Evolutionary conservation across 805 yeast genomes (phyloP), one percentile per base, ranked within the genome.

Genomic region (Teunomyces barrocoloradensis): DNA sequence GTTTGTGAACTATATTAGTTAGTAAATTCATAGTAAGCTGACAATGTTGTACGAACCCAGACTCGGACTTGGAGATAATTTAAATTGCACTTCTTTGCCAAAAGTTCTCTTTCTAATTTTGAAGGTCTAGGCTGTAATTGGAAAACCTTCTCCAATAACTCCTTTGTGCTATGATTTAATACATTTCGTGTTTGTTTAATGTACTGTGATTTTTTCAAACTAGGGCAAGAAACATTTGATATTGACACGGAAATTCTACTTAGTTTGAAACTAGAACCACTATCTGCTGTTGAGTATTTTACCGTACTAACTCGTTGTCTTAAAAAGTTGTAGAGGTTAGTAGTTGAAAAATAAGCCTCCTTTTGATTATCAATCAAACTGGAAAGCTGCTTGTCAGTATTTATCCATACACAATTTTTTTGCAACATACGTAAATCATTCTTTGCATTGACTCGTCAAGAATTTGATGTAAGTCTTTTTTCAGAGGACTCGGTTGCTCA

Each of bases 41-140:
- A 7, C 9, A 6, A 42, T 7, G 17, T 27, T n/a, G n/a, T 32
- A 61, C 66, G 33, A 57, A 63, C 67, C 72, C 72, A 66, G 2
- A 64, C 66, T 6, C 71, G 53, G 2, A 67, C 68, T 49, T 66
- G 70, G 3, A 57, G 44, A 1, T 61, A 56, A 1, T 63, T 53
- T 6, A 65, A 42, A 1, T 59, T 60, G 43, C 64, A 60, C 41
- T 54, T 58, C 18, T 59, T 55, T 1, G 69, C 68, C 17, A 67
- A 59, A 4, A 57, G 29, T 20, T 55, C 53, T 20, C 69, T 51
- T 21, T 66, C 70, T 23, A 46, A 46, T 17, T 61, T 56, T 36
- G 60, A 64, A 0, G 71, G 70, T 10, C 57, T 45, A 6, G 60
- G 53, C 20, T 58, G 58, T 1, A 43, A 38, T 32, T 42, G 41